phyloP scores from a whole-genome alignment of 441 rosid species.

The Jatropha podagrica region DNA sequence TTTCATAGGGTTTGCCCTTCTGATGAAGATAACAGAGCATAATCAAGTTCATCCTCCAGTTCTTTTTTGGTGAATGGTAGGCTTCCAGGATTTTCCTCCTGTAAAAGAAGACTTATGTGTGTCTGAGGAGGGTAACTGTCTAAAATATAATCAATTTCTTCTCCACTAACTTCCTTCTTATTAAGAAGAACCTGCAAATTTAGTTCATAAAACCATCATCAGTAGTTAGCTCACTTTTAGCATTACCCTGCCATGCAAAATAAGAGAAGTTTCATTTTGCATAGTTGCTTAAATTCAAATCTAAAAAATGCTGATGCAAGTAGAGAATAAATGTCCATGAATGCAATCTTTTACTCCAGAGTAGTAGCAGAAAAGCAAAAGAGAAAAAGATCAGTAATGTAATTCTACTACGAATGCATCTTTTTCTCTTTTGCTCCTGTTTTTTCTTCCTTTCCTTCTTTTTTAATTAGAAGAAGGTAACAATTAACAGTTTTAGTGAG shows the following conservation, averaged over 20 bases:
- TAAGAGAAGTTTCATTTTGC: not conserved
- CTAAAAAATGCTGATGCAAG: not conserved
- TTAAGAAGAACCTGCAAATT: conserved; percentile 68
- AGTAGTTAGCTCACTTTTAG: not conserved
- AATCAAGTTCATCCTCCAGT: conserved; percentile 31
- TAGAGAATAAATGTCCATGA: no score
- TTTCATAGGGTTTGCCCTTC: conserved; percentile 24
- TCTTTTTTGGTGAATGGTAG: conserved; percentile 47
- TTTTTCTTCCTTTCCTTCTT: not conserved
- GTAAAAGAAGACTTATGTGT: conserved; percentile 53
- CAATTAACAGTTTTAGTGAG: no score
- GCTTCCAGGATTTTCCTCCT: conserved; percentile 75
- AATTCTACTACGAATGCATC: not conserved
- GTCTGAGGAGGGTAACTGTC: conserved; percentile 76
- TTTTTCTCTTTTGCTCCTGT: no score
- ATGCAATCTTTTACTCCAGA: not conserved
- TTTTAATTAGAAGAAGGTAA: not conserved
- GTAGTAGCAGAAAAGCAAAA: not conserved
- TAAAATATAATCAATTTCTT: conserved; percentile 72
- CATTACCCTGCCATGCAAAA: not conserved
- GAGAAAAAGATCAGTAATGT: not conserved
- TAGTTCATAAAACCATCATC: not conserved
- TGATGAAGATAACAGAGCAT: conserved; percentile 38
- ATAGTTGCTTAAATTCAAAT: not conserved
- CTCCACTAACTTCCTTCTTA: conserved; percentile 75